Base-by-base conservation (phyloP, 805 yeast genomes). In the Starmerella khaoyaiensis region DNA sequence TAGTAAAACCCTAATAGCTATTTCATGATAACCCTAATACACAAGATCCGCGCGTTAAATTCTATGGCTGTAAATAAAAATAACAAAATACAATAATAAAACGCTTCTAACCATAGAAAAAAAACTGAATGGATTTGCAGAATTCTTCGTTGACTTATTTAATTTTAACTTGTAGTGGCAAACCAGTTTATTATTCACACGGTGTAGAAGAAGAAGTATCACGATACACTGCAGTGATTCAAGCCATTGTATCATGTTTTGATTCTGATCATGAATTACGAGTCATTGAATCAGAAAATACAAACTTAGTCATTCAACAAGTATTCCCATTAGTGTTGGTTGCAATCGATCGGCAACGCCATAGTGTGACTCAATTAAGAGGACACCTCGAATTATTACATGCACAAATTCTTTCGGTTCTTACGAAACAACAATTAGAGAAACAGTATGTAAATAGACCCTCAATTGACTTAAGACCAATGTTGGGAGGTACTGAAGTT, bases 381-480 rank as follows among this genome's bases (percentile, higher is more conserved):
- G 68, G 71, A 23, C 95, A 87, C 50, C 60, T 87, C 33, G 77
- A 74, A 35, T 66, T 78, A 16, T 50, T 87, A 12, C 76, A 86
- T 59, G 74, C 81, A 33, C 87, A 80, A 54, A 54, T 87, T 5
- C 54, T 87, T n/a, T 74, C 93, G 0, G 79, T 90, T 0, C 59
- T 90, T 27, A 79, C 93, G n/a, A 75, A 78, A 52, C 78, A 83
- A 1, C 80, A 79, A 45, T 72, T 87, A 26, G 63, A 69, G 8
- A 72, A 73, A 45, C 73, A 78, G 24, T 86, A 80, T 54, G 62
- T 66, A 35, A 69, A 72, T 43, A 64, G 93, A 39, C 76, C 79
- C 51, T 82, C 82, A 50, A 82, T 79, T 50, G 97, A 87, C 51
- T 60, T 87, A 26, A 62, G 95, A 17, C 77, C 74, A 40, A 67